Evolutionary conservation across 2,329 filamentous ascomycete genomes (phyloP), one percentile per base, ranked within the genome.

Genomic region (Alternaria brassicicola): DNA sequence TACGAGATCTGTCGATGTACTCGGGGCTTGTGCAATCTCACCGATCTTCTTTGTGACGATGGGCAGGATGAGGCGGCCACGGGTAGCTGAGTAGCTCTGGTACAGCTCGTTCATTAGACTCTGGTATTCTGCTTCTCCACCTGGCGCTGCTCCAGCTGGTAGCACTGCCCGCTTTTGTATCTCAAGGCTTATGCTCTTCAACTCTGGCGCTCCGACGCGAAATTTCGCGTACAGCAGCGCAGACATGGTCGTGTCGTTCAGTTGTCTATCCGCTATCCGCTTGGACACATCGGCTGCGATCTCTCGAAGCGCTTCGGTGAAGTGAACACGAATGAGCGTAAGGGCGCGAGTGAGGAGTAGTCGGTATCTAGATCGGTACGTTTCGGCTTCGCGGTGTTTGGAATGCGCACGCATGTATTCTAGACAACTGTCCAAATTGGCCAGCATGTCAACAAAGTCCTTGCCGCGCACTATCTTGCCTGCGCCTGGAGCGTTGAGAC

Each of bases 401-500:
- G 91, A 86, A 80, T 97, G 92, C 51, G 86, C 84, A 60, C 91
- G 86, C 93, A 98, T 97, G 73, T 98, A 98, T 28, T 89, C 89
- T 66, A 99, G 87, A 75, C 94, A 99, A 52, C 92, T 88, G 77
- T 98, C 93, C 48, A 99, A 82, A 62, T 92, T 94, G 45, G 86
- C 85, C 47, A 99, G 81, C 83, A 98, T 96, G 52, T 97, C 91
- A 2, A 90, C 88, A 72, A 98, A 97, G 42, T 91, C 90, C 49
- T 89, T 88, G 55, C 89, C 89, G 43, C 93, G 90, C 15, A 97
- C 93, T 54, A 97, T 83, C 56, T 89, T 92, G 47, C 91, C 89
- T 19, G 94, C 93, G 1, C 93, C 93, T 0, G 95, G 93, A 0
- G 93, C 93, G 80, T 98, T 98, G 57, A 99, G 86, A 13, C 93